A percentile compares a stretch with the other conserved stretches of the same genome.
Conservation (phyloP, 495 filamentous ascomycete species). For the Astrocystis sublimbata region DNA sequence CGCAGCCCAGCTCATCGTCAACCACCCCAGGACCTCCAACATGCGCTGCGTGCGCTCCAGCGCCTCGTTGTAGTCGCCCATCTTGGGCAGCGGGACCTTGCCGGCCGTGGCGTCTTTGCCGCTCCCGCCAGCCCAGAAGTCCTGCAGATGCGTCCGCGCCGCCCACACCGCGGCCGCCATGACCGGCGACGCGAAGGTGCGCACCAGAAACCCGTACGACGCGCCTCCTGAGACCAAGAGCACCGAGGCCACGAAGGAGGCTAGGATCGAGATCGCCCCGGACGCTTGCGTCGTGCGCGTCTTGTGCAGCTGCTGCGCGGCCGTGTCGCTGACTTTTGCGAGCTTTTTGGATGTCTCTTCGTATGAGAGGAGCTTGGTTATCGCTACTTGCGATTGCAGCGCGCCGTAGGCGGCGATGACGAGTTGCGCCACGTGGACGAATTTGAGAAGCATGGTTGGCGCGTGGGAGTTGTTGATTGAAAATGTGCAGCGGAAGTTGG, state of each 20-base stretch:
- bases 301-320: constrained; percentile 39
- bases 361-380: constrained; percentile 44
- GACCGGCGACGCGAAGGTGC: constrained; percentile 9
- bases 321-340: constrained; percentile 42
- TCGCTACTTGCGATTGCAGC: constrained; percentile 41
- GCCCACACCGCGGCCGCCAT: constrained; percentile 13
- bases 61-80: constrained; percentile 24
- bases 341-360: constrained; percentile 43
- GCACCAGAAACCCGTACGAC: constrained; percentile 16
- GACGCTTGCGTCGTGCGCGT: constrained; percentile 45
- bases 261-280: constrained; percentile 27
- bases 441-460: constrained; percentile 19
- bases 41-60: constrained; percentile 10
- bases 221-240: constrained; percentile 14
- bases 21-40: constrained; percentile 7
- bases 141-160: constrained; percentile 15
- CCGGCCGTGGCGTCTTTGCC: constrained; percentile 3
- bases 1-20: constrained; percentile 6
- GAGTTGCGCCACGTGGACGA: constrained; percentile 20
- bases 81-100: constrained; percentile 19
- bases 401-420: constrained; percentile 25
- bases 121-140: constrained; percentile 18
- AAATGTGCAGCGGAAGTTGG: not conserved
- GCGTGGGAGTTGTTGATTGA: not conserved
- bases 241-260: constrained; percentile 20